Conservation (phyloP, 1,139 yeast species). For the Candida buenavistaensis region DNA sequence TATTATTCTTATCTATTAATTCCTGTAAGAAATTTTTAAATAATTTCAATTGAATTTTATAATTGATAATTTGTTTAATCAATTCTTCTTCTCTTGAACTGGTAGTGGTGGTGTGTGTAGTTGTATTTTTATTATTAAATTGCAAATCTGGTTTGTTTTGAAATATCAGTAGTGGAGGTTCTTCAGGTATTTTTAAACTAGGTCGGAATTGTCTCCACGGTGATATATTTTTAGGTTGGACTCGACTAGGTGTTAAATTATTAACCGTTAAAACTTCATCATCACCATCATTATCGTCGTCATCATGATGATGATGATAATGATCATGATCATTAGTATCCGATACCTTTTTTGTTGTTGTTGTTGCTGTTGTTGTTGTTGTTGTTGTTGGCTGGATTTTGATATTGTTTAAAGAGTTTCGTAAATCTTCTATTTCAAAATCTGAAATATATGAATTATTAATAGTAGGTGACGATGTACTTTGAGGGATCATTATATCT, state of each 20-base stretch:
- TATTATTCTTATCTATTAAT: constrained; percentile 29
- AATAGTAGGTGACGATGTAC: not conserved
- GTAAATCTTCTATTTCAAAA: constrained; percentile 24
- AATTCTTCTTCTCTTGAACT: constrained; percentile 29
- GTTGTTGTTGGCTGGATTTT: not conserved
- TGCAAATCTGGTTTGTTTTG: constrained; percentile 12
- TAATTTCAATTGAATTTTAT: constrained; percentile 43
- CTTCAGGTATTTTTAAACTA: constrained; percentile 14
- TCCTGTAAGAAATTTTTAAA: constrained; percentile 43
- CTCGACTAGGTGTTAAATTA: constrained; percentile 2
- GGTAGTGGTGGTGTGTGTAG: constrained; percentile 10
- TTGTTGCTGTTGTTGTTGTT: not conserved
- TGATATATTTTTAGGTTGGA: constrained; percentile 15
- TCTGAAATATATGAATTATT: constrained; percentile 17
- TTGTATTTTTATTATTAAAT: constrained; percentile 6
- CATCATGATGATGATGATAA: too few relatives aligned
- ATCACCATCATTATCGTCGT: not conserved
- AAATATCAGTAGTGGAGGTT: constrained; percentile 12
- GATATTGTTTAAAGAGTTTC: too few relatives aligned
- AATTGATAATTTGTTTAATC: constrained; percentile 41
- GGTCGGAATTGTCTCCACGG: constrained; percentile 39
- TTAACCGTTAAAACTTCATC: not conserved
- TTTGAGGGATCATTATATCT: constrained; percentile 8
- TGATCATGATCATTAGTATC: too few relatives aligned
- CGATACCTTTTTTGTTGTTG: not conserved